Evolutionary conservation across 1,139 yeast genomes (phyloP), one percentile per base, ranked within the genome.

Genomic region (Petasospora fabianii): DNA sequence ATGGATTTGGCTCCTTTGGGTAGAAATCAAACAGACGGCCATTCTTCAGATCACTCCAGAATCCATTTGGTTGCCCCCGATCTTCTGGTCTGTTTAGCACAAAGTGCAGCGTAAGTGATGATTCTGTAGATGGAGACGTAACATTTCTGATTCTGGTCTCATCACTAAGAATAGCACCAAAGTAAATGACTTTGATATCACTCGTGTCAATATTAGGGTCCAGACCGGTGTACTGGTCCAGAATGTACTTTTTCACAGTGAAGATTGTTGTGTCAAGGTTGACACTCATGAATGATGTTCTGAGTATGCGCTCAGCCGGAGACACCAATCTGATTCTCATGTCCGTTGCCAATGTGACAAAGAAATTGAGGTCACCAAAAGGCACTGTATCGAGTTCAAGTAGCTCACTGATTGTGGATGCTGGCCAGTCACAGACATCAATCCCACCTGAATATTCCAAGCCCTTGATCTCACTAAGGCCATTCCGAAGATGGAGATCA

Each of bases 11-110:
- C 27, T 49, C 54, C 36, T 50, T 42, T 24, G 61, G 60, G 24
- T 55, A 41, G 32, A 53, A 55, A 17, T 56, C 60, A 47, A 57
- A 55, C 7, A 53, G 35, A 8, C 39, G 42, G 0, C 59, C 60
- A 19, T 40, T 46, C 32, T 35, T 50, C 17, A 57, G 20, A 33
- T 55, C 59, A 27, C 35, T 46, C 60, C 60, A 56, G 21, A 57
- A 50, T 5, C 57, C 56, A 13, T 29, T 14, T 6, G 41, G 20
- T 3, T 21, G 15, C 1, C 34, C 33, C 4, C 34, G 17, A 7
- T 34, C 17, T 9, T 46, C 55, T 3, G 48, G 46, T 13, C 49
- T 51, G 11, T 40, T 43, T 7, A 56, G 27, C 4, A 49, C 42
- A 35, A 47, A 55, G 39, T 54, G 59, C 1, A 56, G 35, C 11